These are phyloP conservation scores for Capsicum chinense DNA, from an alignment of 257 asterid genomes.

Conservation along the genomic window DNA sequence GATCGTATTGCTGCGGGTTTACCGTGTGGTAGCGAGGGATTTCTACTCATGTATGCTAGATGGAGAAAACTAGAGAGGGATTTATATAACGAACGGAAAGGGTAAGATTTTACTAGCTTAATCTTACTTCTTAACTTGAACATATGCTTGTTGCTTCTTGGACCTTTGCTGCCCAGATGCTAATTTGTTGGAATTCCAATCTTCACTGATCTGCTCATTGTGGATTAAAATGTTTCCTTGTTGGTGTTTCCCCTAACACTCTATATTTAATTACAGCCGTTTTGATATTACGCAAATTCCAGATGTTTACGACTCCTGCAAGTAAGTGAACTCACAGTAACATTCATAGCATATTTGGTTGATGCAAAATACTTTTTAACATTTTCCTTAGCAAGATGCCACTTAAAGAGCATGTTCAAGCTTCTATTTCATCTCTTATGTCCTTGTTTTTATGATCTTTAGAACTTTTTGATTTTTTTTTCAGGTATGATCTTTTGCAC, in stretches of 20 bases:
- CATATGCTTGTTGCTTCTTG: constrained; percentile 11
- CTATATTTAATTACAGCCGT: constrained; percentile 61
- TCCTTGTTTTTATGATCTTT: constrained; percentile 30
- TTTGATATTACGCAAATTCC: constrained; percentile 95
- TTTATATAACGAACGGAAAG: constrained; percentile 88
- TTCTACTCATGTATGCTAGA: constrained; percentile 97
- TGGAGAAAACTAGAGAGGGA: constrained; percentile 97
- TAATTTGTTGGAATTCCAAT: neutral
- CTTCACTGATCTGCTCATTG: neutral
- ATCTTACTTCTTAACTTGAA: neutral
- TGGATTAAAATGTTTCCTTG: constrained; percentile 23
- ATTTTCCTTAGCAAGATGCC: neutral
- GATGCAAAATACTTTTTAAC: constrained; percentile 5
- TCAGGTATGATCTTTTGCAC: constrained; percentile 96
- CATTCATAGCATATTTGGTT: constrained; percentile 10
- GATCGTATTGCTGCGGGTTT: constrained; percentile 97
- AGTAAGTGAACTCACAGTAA: constrained; percentile 56
- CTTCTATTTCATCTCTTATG: constrained; percentile 25
- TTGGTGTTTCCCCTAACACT: constrained; percentile 35
- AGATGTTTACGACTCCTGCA: constrained; percentile 97
- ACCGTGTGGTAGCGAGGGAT: constrained; percentile 99
- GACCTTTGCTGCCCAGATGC: constrained; percentile 1
- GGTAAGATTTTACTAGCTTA: constrained; percentile 49
- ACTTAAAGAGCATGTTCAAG: constrained; percentile 1
- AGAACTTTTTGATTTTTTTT: neutral